A percentile compares a stretch with the other conserved stretches of the same genome.
Conservation (phyloP, 768 basidiomycete species). For the Cystofilobasidium macerans region DNA sequence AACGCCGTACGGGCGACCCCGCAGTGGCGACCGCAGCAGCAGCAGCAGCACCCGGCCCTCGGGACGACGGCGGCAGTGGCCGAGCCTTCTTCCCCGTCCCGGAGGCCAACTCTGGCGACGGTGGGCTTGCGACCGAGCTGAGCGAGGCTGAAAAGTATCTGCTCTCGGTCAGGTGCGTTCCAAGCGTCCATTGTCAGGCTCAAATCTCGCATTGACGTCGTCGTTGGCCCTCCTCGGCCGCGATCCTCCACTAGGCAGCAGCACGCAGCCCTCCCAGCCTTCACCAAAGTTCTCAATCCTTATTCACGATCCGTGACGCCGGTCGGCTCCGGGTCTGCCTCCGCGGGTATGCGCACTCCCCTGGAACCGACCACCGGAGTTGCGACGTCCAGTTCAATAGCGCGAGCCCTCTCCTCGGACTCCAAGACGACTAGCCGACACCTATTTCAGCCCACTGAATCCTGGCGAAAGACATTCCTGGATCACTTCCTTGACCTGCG, state of each 20-base stretch:
- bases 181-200: not conserved
- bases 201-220: not conserved
- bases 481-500: slow-evolving; percentile 3
- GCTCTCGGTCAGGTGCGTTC: not conserved
- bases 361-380: not conserved
- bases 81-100: not conserved
- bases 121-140: not conserved
- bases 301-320: not conserved
- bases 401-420: not conserved
- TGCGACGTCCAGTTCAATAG: not conserved
- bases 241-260: not conserved
- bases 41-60: not conserved
- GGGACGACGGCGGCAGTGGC: not conserved
- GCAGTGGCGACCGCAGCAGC: not conserved
- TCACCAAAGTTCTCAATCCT: slow-evolving; percentile 8
- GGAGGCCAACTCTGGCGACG: not conserved
- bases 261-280: not conserved
- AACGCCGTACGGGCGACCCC: too few species aligned
- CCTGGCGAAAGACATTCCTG: slow-evolving; percentile 2
- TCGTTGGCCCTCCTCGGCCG: not conserved
- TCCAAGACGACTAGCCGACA: not conserved
- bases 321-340: not conserved
- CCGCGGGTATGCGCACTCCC: not conserved
- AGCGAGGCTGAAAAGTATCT: slow-evolving; percentile 1
- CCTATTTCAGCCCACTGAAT: not conserved